A percentile compares a stretch with the other conserved stretches of the same genome.
Conservation (phyloP, 2,329 filamentous ascomycete species). For the Venturia carpophila region DNA sequence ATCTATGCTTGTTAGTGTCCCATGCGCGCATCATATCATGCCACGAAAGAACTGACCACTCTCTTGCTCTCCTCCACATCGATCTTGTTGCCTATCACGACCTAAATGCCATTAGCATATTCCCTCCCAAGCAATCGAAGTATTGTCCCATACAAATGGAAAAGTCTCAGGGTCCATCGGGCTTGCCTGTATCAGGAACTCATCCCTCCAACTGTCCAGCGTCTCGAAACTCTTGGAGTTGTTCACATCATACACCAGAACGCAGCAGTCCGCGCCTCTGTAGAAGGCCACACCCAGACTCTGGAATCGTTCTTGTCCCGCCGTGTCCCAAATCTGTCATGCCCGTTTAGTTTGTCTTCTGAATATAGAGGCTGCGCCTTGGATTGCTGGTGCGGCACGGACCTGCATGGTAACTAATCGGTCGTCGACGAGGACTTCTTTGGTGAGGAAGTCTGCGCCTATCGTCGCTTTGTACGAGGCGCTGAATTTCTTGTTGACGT, state of each 20-base stretch:
- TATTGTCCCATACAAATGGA: slow-evolving; percentile 66
- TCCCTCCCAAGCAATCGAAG: neutral
- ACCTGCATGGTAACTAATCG: slow-evolving; percentile 98
- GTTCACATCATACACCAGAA: slow-evolving; percentile 97
- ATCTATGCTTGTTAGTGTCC: slow-evolving; percentile 50
- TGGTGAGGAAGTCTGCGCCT: slow-evolving; percentile 95
- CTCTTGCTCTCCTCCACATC: slow-evolving; percentile 97
- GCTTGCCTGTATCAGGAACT: slow-evolving; percentile 95
- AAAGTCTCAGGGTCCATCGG: slow-evolving; percentile 96
- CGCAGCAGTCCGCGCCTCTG: slow-evolving; percentile 93
- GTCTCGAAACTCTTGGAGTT: slow-evolving; percentile 99
- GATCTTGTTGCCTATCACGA: slow-evolving; percentile 97
- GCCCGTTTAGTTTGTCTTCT: slow-evolving; percentile 22
- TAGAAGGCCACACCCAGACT: slow-evolving; percentile 97
- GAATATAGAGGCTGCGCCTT: neutral
- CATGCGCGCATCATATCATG: neutral
- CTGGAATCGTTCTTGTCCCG: slow-evolving; percentile 94
- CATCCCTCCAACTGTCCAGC: slow-evolving; percentile 95
- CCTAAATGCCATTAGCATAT: slow-evolving; percentile 41
- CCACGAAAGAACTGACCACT: slow-evolving; percentile 51
- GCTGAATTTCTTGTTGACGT: slow-evolving; percentile 99
- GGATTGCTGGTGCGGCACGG: slow-evolving; percentile 25
- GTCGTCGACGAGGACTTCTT: slow-evolving; percentile 95
- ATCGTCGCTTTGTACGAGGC: slow-evolving; percentile 99
- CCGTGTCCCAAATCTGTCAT: slow-evolving; percentile 87